These are phyloP conservation scores for Psidium friedrichsthalianum DNA, from an alignment of 345 rosid genomes.

Conservation along the genomic window DNA sequence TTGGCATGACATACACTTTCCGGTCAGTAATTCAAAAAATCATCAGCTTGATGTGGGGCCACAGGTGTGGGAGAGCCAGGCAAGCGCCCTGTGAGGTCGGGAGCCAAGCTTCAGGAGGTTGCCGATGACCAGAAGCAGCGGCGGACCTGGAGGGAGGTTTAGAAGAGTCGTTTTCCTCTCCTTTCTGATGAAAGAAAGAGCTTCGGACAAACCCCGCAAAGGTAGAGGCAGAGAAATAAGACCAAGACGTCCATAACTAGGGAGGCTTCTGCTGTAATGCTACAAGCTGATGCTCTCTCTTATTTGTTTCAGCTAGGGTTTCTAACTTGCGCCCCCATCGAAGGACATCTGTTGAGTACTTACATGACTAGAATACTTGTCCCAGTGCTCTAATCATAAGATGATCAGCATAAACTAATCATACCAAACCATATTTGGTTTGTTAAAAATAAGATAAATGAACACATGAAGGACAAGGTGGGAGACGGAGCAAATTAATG, in stretches of 20 bases:
- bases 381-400: not conserved
- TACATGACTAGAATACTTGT: not conserved
- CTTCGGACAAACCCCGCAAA: not conserved
- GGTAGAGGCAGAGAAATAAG: not conserved
- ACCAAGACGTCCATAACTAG: not conserved
- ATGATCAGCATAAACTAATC: not conserved
- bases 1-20: too few relatives aligned
- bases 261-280: not conserved
- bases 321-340: not conserved
- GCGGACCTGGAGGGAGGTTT: constrained; percentile 25
- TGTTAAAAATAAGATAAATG: too few relatives aligned
- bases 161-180: not conserved
- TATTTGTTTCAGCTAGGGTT: not conserved
- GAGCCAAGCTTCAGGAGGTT: constrained; percentile 17
- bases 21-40: too few relatives aligned
- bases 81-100: constrained; percentile 19
- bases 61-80: constrained; percentile 17
- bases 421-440: too few relatives aligned
- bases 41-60: constrained; percentile 29
- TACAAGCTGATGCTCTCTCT: not conserved
- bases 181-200: not conserved
- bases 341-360: not conserved
- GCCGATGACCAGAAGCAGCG: constrained; percentile 9
- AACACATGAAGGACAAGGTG: not conserved
- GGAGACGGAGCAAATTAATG: not conserved